These are phyloP conservation scores for Crithidia fasciculata DNA, from an alignment of 208 protist genomes.

Conservation along the genomic window DNA sequence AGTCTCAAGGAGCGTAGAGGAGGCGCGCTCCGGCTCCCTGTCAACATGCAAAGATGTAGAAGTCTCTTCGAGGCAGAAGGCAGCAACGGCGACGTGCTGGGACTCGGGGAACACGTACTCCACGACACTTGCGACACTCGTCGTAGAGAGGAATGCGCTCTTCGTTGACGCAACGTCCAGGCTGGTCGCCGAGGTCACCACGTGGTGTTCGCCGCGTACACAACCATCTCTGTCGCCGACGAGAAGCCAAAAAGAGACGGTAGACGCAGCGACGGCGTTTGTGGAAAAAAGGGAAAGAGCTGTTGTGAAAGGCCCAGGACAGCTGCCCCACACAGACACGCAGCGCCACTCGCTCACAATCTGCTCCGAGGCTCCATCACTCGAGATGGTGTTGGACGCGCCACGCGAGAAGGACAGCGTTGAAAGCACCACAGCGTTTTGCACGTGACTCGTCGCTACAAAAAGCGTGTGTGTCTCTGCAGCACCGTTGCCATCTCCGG, in stretches of 20 bases:
- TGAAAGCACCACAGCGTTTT: conserved; percentile 20
- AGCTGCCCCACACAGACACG: conserved; percentile 9
- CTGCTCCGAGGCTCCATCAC: not conserved
- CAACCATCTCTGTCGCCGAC: conserved; percentile 25
- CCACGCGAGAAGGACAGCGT: not conserved
- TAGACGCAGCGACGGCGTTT: not conserved
- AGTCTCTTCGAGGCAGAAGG: conserved; percentile 16
- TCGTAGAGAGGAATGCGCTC: too few relatives aligned
- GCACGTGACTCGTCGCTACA: conserved; percentile 28
- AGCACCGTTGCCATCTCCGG: not conserved
- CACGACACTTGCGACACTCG: not conserved
- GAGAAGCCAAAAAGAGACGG: conserved; percentile 23
- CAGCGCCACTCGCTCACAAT: conserved; percentile 9
- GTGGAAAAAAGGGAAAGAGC: not conserved
- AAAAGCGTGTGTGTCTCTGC: not conserved
- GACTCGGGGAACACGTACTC: conserved; percentile 31
- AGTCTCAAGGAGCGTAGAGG: not conserved
- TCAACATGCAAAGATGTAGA: not conserved
- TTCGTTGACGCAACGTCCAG: not conserved
- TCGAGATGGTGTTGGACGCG: not conserved
- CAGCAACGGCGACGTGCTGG: conserved; percentile 23
- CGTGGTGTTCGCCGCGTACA: conserved; percentile 5
- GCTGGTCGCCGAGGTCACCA: not conserved
- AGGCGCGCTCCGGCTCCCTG: not conserved
- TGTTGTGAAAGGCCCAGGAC: conserved; percentile 27